Evolutionary conservation across 495 filamentous ascomycete genomes (phyloP).

Genomic region (Trichocladium uniseriatum): DNA sequence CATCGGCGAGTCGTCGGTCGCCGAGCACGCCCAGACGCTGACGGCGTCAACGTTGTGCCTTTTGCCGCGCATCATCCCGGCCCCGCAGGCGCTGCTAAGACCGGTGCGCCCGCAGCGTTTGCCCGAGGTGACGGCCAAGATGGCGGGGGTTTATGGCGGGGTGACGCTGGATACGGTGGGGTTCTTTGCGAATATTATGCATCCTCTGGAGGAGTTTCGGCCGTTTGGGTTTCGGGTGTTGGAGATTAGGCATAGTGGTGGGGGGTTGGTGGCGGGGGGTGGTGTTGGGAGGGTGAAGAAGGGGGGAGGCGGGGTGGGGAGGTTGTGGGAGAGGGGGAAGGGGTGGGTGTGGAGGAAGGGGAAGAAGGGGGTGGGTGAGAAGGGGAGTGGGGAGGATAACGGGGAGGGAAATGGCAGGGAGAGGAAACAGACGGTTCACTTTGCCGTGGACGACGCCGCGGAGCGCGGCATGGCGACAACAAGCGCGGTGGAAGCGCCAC

Average conservation of each 20-base stretch:
- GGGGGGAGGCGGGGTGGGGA: not conserved
- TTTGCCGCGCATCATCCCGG: too few relatives aligned
- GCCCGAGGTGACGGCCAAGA: constrained; percentile 40
- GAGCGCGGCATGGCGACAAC: too few relatives aligned
- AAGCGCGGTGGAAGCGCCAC: not conserved
- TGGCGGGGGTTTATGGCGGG: constrained; percentile 51
- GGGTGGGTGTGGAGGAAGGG: not conserved
- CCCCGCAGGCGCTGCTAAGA: too few relatives aligned
- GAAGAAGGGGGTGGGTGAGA: too few relatives aligned
- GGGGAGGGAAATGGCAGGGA: not conserved
- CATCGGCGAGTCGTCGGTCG: constrained; percentile 51
- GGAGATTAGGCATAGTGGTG: constrained; percentile 32
- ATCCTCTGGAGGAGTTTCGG: constrained; percentile 41
- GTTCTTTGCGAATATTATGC: constrained; percentile 54
- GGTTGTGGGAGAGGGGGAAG: not conserved
- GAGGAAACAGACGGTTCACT: not conserved
- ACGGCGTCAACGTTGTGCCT: constrained; percentile 47
- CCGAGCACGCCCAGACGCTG: constrained; percentile 47
- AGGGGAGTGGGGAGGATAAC: not conserved
- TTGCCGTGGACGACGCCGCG: not conserved
- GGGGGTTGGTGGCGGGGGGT: not conserved
- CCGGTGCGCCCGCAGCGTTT: too few relatives aligned
- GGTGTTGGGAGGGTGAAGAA: not conserved
- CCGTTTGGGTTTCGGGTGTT: constrained; percentile 40
- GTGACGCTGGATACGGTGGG: constrained; percentile 45